A percentile compares a stretch with the other conserved stretches of the same genome.
Evolutionary conservation across 495 filamentous ascomycete species (phyloP).

Genomic region (Aspergillus egyptiacus): DNA sequence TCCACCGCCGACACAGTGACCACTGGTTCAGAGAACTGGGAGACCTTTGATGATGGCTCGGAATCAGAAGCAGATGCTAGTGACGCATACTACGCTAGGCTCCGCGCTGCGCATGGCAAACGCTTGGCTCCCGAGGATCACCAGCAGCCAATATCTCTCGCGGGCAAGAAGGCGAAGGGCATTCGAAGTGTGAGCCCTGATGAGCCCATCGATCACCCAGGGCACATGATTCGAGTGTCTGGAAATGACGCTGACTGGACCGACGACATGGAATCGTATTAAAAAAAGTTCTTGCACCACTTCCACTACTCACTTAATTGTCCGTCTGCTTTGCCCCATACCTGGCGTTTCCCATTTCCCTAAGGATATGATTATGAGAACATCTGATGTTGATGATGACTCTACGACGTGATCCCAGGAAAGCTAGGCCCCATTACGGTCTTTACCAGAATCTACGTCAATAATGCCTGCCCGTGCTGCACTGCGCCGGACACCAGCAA

Average conservation of each 20-base stretch:
- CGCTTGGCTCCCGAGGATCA: constrained; percentile 59
- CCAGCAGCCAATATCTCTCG: constrained; percentile 41
- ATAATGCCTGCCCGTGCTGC: constrained; percentile 10
- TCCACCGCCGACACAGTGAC: constrained; percentile 57
- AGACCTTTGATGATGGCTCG: constrained; percentile 77
- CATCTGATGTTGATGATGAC: constrained; percentile 21
- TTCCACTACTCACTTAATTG: constrained; percentile 3
- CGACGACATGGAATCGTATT: constrained; percentile 45
- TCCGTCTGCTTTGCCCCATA: constrained; percentile 8
- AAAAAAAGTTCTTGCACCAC: constrained; percentile 13
- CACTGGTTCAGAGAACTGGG: constrained; percentile 90
- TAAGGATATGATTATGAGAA: constrained; percentile 19
- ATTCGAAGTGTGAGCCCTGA: constrained; percentile 45
- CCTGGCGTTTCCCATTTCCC: constrained; percentile 4
- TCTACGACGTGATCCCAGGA: constrained; percentile 14
- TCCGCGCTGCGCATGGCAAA: constrained; percentile 60
- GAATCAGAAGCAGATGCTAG: constrained; percentile 68
- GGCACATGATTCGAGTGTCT: constrained; percentile 36
- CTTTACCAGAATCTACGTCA: neutral
- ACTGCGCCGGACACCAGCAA: neutral
- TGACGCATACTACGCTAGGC: constrained; percentile 71
- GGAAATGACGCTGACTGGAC: constrained; percentile 48
- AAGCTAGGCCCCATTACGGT: constrained; percentile 5
- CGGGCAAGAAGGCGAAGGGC: constrained; percentile 50
- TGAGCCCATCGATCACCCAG: constrained; percentile 21